Evolutionary conservation across 2,329 filamentous ascomycete genomes (phyloP), one percentile per base, ranked within the genome.

Genomic region (Juglanconis sp.): DNA sequence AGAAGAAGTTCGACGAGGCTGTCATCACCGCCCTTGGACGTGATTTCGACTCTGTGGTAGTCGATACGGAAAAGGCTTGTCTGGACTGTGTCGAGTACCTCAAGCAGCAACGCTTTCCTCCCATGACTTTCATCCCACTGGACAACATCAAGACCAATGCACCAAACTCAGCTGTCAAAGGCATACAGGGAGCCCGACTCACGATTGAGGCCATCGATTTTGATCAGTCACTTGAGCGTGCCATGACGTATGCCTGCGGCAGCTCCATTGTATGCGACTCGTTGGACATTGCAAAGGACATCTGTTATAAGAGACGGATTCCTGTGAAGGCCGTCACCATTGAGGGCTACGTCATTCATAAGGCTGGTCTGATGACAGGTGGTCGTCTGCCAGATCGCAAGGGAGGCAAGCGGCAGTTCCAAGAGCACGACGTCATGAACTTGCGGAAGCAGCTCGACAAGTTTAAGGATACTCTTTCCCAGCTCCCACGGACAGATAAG

Each of bases 141-240:
- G 95, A 99, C 78, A 97, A 96, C 56, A 96, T 99, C 73, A 96
- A 98, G 70, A 93, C 97, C 71, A 93, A 91, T 72, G 87, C 91
- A 10, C 86, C 95, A 61, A 96, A 96, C 71, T 90, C 92, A 5
- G 93, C 91, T 62, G 81, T 99, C 65, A 97, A 97, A 75, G 91
- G 92, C 34, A 89, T 96, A 72, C 84, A 91, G 58, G 90, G 91
- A 44, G 91, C 90, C 74, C 87, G 94, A 7, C 83, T 97, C 60
- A 96, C 94, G 0, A 96, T 99, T 65, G 95, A 99, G 72, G 96
- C 92, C 0, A 94, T 99, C 68, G 92, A 96, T 70, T 99, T 95
- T 69, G 95, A 98, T 68, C 83, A 89, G 3, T 86, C 89, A 1
- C 84, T 96, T 53, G 92, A 97, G 71, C 89, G 95, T 65, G 96